Conservation (phyloP, 371 early-diverging fungal genomes). For the Rhizomucor miehei region DNA sequence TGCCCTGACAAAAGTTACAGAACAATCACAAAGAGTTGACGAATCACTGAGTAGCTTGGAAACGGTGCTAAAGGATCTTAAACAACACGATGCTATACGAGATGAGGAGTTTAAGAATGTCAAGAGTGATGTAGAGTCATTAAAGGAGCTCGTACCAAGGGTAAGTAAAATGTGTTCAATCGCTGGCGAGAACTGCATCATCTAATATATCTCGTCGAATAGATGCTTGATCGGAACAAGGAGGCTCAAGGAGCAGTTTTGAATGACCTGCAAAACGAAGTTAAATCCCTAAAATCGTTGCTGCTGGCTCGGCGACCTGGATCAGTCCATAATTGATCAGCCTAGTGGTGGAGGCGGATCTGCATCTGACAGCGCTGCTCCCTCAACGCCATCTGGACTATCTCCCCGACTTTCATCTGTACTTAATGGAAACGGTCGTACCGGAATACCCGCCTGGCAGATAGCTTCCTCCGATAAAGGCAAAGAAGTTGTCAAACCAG, state of each 20-base stretch:
- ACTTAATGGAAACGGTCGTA: slow-evolving; percentile 19
- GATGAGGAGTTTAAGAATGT: slow-evolving; percentile 73
- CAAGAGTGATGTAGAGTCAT: slow-evolving; percentile 74
- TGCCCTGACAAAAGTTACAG: slow-evolving; percentile 66
- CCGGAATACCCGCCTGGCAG: slow-evolving; percentile 83
- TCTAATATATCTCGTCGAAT: no score
- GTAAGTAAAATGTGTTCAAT: slow-evolving; percentile 28
- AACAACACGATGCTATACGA: slow-evolving; percentile 66
- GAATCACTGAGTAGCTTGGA: slow-evolving; percentile 70
- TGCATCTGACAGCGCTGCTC: slow-evolving; percentile 5
- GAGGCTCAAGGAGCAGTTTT: slow-evolving; percentile 71
- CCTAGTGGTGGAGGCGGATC: slow-evolving; percentile 16
- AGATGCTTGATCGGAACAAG: slow-evolving; percentile 76
- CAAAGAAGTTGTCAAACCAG: no score
- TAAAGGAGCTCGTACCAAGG: slow-evolving; percentile 75
- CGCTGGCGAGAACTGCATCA: not conserved
- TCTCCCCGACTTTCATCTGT: slow-evolving; percentile 37
- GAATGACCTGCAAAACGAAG: slow-evolving; percentile 88
- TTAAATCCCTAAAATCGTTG: slow-evolving; percentile 89
- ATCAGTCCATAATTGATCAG: slow-evolving; percentile 18
- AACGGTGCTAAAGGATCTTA: slow-evolving; percentile 64
- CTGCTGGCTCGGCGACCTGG: slow-evolving; percentile 71
- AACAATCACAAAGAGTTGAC: slow-evolving; percentile 73
- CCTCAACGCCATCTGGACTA: slow-evolving; percentile 18
- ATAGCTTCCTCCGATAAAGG: slow-evolving; percentile 37